Evolutionary conservation across 805 yeast species (phyloP).

Genomic region (Groenewaldozyma salmanticensis): DNA sequence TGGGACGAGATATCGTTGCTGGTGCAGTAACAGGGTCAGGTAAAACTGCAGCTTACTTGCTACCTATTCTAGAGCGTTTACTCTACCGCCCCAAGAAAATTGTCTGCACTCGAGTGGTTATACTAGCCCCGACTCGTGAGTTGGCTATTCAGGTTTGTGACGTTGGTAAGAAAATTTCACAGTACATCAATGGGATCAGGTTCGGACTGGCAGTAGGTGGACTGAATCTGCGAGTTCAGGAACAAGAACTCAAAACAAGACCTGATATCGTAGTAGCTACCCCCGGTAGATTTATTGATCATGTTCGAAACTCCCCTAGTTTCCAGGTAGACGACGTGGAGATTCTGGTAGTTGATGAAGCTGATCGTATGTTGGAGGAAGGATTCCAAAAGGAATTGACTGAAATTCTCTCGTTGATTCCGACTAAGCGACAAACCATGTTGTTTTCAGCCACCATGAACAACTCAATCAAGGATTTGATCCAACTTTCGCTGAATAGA

Average conservation of each 20-base stretch:
- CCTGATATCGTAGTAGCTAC: slow-evolving; percentile 98
- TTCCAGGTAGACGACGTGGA: slow-evolving; percentile 87
- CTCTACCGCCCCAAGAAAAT: slow-evolving; percentile 78
- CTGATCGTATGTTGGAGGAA: slow-evolving; percentile 98
- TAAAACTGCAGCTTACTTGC: slow-evolving; percentile 96
- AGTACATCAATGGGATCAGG: slow-evolving; percentile 63
- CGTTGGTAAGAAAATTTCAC: slow-evolving; percentile 79
- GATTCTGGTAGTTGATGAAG: slow-evolving; percentile 90
- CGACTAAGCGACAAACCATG: slow-evolving; percentile 86
- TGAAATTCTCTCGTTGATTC: slow-evolving; percentile 79
- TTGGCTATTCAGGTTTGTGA: slow-evolving; percentile 93
- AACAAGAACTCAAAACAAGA: slow-evolving; percentile 80
- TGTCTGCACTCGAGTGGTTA: slow-evolving; percentile 83
- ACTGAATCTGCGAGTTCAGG: slow-evolving; percentile 87
- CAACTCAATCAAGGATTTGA: slow-evolving; percentile 77
- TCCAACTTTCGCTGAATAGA: slow-evolving; percentile 75
- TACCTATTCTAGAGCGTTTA: slow-evolving; percentile 88
- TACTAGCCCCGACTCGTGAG: slow-evolving; percentile 95
- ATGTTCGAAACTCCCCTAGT: slow-evolving; percentile 87
- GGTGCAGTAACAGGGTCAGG: slow-evolving; percentile 99
- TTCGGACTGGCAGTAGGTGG: slow-evolving; percentile 98
- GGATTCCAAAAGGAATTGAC: slow-evolving; percentile 94
- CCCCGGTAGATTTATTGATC: slow-evolving; percentile 98
- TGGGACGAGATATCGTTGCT: slow-evolving; percentile 95
- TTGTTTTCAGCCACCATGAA: slow-evolving; percentile 97